A percentile compares a stretch with the other conserved stretches of the same genome.
Conservation (phyloP, 176 grass and related monocot species). For the Aechmea fasciata region DNA sequence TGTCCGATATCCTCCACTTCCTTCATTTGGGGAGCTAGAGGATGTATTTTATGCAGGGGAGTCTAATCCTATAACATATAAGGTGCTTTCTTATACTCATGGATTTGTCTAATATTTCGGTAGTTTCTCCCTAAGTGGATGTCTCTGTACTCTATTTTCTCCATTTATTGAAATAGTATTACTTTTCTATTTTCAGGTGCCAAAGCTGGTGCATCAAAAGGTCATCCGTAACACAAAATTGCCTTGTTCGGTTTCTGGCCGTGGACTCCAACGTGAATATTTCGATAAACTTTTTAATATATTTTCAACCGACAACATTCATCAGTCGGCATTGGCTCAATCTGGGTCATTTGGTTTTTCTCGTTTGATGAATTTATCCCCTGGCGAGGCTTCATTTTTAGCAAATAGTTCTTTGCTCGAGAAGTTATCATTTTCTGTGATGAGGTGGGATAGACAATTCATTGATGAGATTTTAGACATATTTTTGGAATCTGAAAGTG, state of each 20-base stretch:
- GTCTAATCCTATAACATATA: constrained; percentile 75
- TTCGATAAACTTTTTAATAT: constrained; percentile 79
- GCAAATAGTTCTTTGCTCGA: constrained; percentile 58
- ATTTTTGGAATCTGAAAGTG: constrained; percentile 57
- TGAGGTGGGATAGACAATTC: constrained; percentile 32
- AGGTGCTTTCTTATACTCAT: constrained; percentile 27
- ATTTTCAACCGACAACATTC: constrained; percentile 64
- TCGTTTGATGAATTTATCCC: constrained; percentile 57
- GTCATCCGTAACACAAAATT: constrained; percentile 41
- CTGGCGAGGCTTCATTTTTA: constrained; percentile 75
- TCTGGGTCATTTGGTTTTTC: constrained; percentile 76
- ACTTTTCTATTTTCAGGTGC: constrained; percentile 50
- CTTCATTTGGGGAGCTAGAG: constrained; percentile 81
- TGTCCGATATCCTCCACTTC: constrained; percentile 74
- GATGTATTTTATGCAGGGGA: constrained; percentile 88
- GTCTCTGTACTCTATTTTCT: constrained; percentile 1
- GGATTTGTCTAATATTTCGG: not conserved
- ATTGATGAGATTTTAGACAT: constrained; percentile 57
- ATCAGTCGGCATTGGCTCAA: constrained; percentile 45
- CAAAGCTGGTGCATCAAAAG: constrained; percentile 73
- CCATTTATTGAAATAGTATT: constrained; percentile 4
- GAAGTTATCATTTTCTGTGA: constrained; percentile 52
- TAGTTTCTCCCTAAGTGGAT: not conserved
- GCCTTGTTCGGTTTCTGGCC: constrained; percentile 25
- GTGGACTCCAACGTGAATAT: constrained; percentile 39